phyloP scores from a whole-genome alignment of 2,329 filamentous ascomycete genomes.

The Monilinia vaccinii-corymbosi region DNA sequence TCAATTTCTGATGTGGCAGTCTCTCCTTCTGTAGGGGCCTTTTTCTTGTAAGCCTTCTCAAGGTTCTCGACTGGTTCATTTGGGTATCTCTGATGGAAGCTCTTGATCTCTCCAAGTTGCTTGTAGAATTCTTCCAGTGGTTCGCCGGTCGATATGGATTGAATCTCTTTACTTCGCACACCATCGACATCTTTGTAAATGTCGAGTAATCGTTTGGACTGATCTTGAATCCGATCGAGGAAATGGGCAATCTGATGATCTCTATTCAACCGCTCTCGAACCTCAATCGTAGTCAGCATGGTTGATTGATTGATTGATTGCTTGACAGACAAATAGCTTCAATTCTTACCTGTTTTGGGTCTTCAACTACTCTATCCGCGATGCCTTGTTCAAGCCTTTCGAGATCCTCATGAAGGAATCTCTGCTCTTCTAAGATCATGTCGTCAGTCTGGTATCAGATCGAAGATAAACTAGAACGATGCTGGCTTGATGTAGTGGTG shows the following conservation, averaged over 20 bases:
- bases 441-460: slow-evolving; percentile 12
- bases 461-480: background rate
- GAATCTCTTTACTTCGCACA: slow-evolving; percentile 67
- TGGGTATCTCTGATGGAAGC: slow-evolving; percentile 83
- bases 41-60: slow-evolving; percentile 79
- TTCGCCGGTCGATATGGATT: slow-evolving; percentile 75
- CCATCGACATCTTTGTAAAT: slow-evolving; percentile 78
- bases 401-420: slow-evolving; percentile 90
- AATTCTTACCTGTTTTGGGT: slow-evolving; percentile 69
- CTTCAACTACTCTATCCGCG: slow-evolving; percentile 78
- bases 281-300: slow-evolving; percentile 39
- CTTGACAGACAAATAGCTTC: background rate
- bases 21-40: slow-evolving; percentile 54
- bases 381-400: slow-evolving; percentile 93
- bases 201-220: slow-evolving; percentile 69
- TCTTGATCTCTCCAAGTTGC: slow-evolving; percentile 70
- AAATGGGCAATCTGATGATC: slow-evolving; percentile 90
- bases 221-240: slow-evolving; percentile 75
- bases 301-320: background rate
- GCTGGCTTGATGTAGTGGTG: background rate
- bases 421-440: slow-evolving; percentile 87
- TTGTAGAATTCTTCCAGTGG: slow-evolving; percentile 88
- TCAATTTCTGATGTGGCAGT: slow-evolving; percentile 63
- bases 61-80: slow-evolving; percentile 94
- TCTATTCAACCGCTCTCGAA: slow-evolving; percentile 78